Base-by-base conservation (phyloP, 495 filamentous ascomycete species). In the Umbilicaria muhlenbergii region DNA sequence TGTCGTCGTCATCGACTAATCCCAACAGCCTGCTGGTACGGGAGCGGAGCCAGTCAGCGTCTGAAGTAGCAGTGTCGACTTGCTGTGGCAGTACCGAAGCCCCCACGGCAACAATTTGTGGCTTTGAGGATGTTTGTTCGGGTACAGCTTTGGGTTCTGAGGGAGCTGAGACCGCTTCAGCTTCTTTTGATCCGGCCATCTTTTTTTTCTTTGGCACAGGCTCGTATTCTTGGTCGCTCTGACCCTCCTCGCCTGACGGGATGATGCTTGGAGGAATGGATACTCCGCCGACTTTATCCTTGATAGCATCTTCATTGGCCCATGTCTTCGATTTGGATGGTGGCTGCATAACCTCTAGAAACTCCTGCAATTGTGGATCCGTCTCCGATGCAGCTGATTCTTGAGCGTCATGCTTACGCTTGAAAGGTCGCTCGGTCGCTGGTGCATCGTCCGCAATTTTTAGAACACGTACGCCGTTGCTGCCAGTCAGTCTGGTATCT, bases 1-100 rank as follows among this genome's bases (percentile, higher is more conserved):
- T 28, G 41, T 71, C 65, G 41, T 78, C 74, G 28, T 83, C 77
- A 54, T 89, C 85, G 16, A 84, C 66, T 16, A 96, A 64, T 55
- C 86, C 92, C 32, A 96, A 69, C 38, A 95, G 62, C 50, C 92
- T 75, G 58, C 79, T 95, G n/a, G 87, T 95, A 50, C 84, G 80
- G 34, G 83, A 92, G 34, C 91, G 78, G 39, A 94, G 68, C 91
- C 91, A 99, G 57, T 99, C 91, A 37, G 75, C 71, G 57, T 98
- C 92, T 11, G 80, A 79, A 16, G 74, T 67, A 39, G 62, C 54
- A 11, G 42, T 49, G 24, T 3, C 41, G 16, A 1, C 36, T 28
- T 15, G 38, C 15, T 13, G 39, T 40, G 36, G 21, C 32, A 37
- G 15, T 37, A 32, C 38, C 40, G 24, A 51, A 16, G 16, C 14